Conservation (phyloP, 257 asterid species). For the Cinchona pubescens region DNA sequence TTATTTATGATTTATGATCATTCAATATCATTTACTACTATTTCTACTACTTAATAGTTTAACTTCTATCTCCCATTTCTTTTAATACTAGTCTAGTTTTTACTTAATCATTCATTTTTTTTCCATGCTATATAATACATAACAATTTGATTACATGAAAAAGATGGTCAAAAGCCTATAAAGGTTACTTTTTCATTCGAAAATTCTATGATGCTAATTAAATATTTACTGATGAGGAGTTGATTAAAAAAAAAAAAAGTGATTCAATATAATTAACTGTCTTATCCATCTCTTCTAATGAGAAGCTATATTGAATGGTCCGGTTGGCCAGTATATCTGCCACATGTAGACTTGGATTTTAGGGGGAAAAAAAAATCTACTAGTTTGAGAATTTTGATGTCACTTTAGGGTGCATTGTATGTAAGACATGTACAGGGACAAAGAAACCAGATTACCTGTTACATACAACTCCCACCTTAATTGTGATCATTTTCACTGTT, state of each 20-base stretch:
- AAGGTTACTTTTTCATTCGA: slow-evolving; percentile 1
- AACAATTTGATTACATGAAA: neutral
- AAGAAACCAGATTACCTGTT: slow-evolving; percentile 41
- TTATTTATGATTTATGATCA: neutral
- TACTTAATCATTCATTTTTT: neutral
- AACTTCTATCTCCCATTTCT: neutral
- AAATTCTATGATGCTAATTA: slow-evolving; percentile 19
- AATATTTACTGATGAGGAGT: slow-evolving; percentile 10
- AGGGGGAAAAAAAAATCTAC: slow-evolving; percentile 1
- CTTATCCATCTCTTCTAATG: slow-evolving; percentile 19
- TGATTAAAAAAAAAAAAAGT: neutral
- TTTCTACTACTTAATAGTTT: neutral
- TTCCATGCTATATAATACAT: slow-evolving; percentile 16
- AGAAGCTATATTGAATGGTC: slow-evolving; percentile 10
- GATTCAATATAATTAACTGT: too few species aligned
- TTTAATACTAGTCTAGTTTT: too few species aligned
- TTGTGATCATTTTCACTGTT: slow-evolving; percentile 15
- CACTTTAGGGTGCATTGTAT: slow-evolving; percentile 43
- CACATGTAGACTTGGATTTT: slow-evolving; percentile 28
- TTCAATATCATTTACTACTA: neutral
- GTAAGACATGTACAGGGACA: slow-evolving; percentile 38
- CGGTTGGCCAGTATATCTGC: slow-evolving; percentile 19
- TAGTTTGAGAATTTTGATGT: slow-evolving; percentile 17
- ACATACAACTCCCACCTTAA: slow-evolving; percentile 20
- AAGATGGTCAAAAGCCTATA: neutral